A percentile compares a stretch with the other conserved stretches of the same genome.
phyloP scores from a whole-genome alignment of 768 basidiomycete species.

The Lentinus brumalis region DNA sequence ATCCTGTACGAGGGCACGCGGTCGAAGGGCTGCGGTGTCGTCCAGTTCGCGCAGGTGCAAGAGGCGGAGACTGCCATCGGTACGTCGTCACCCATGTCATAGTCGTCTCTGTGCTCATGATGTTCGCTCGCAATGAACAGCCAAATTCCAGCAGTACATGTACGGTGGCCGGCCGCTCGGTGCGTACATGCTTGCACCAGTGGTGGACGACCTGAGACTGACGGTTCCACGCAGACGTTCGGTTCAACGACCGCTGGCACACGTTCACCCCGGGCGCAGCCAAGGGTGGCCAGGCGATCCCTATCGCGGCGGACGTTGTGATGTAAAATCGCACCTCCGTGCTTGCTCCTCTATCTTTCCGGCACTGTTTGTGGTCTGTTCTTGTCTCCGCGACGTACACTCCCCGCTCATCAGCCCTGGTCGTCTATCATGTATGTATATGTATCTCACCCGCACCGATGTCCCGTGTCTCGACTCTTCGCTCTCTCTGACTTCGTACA shows the following conservation, averaged over 20 bases:
- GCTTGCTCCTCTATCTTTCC: neutral
- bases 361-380: neutral
- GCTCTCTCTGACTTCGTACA: too few species aligned
- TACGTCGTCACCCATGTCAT: slow-evolving; percentile 34
- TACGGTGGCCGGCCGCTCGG: slow-evolving; percentile 90
- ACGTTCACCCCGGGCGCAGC: slow-evolving; percentile 88
- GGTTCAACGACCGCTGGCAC: slow-evolving; percentile 96
- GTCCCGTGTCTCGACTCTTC: too few species aligned
- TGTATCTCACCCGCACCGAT: neutral
- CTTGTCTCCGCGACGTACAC: neutral
- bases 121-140: slow-evolving; percentile 34
- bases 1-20: slow-evolving; percentile 91
- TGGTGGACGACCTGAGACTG: neutral
- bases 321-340: slow-evolving; percentile 14
- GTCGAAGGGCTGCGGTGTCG: slow-evolving; percentile 94
- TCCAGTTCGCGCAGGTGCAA: slow-evolving; percentile 83
- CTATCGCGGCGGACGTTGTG: slow-evolving; percentile 59
- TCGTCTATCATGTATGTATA: neutral
- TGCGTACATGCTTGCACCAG: slow-evolving; percentile 35
- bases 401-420: neutral
- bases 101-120: neutral
- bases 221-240: slow-evolving; percentile 60
- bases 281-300: slow-evolving; percentile 76
- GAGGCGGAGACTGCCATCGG: slow-evolving; percentile 96
- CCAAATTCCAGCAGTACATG: slow-evolving; percentile 95